These are phyloP conservation scores for Oehlia diaphana DNA, from an alignment of 192 early-diverging fungal genomes.

Conservation along the genomic window DNA sequence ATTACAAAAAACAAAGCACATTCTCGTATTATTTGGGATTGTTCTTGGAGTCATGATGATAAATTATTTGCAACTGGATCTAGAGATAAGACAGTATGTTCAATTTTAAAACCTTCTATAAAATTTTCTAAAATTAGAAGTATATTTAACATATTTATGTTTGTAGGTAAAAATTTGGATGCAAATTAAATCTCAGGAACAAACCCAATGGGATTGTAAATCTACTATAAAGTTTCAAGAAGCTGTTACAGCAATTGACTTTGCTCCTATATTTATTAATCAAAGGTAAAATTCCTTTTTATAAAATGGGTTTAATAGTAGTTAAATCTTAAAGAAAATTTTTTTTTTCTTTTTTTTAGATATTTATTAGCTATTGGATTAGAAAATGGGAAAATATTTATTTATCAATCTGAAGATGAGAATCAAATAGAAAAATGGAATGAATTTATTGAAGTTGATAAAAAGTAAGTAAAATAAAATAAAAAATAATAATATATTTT, in stretches of 20 bases:
- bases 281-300: conserved; percentile 30
- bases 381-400: conserved; percentile 76
- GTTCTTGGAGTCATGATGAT: conserved; percentile 78
- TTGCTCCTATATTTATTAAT: conserved; percentile 55
- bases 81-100: conserved; percentile 80
- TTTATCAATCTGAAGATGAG: conserved; percentile 42
- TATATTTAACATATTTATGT: neutral
- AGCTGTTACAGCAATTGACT: conserved; percentile 82
- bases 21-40: conserved; percentile 92
- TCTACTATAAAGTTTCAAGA: conserved; percentile 74
- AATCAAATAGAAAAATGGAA: conserved; percentile 36
- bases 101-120: neutral
- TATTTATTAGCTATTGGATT: conserved; percentile 80
- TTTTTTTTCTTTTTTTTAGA: conserved; percentile 15
- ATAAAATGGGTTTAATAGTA: no score
- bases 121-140: neutral
- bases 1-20: conserved; percentile 73
- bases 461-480: conserved; percentile 41
- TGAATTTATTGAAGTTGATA: conserved; percentile 37
- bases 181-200: conserved; percentile 23
- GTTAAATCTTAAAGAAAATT: neutral
- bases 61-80: conserved; percentile 85
- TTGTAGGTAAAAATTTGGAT: conserved; percentile 73
- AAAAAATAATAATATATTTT: no score
- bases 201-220: conserved; percentile 43